Evolutionary conservation across 768 basidiomycete species (phyloP), one percentile per base, ranked within the genome.

Genomic region (Lactifluus subvellereus): DNA sequence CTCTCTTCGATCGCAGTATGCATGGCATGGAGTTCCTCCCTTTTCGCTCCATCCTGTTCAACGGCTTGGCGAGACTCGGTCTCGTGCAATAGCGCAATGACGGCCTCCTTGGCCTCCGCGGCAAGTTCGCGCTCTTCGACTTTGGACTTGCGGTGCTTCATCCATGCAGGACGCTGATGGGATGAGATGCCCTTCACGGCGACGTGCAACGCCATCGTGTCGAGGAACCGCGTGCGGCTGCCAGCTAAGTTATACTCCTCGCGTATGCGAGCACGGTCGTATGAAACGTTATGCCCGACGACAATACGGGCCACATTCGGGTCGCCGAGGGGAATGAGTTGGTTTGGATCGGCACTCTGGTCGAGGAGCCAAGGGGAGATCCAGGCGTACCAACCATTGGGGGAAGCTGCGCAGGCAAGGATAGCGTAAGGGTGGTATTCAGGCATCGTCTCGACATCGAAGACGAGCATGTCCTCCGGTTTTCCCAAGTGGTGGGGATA

Each of bases 361-460:
- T 82, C 83, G 4, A 94, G 79, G 10, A 97, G 74, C 94, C 94
- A 96, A 0, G 97, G 97, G 0, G 91, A 94, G 65, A 97, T 84
- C 95, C 97, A 99, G 3, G 84, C 84, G 71, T 98, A 99, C 96
- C 97, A 98, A 1, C 85, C 88, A 54, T 84, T 85, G 27, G 81
- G 78, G 5, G 93, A 87, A 1, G 84, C 90, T 3, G 95, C 95
- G 63, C 86, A 88, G 1, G 97, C 95, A 79, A 98, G 88, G 71
- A 98, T 77, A 13, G 96, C 83, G 71, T 84, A 93, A 2, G 86
- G 86, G 54, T 89, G 83, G 70, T 91, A 84, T 32, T 84, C 83
- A 1, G 91, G 91, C 80, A 98, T 82, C 0, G 91, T 94, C 75
- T 99, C 95, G 59, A 98, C 91, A 72, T 99, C 97, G 69, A 98